These are phyloP conservation scores for Malbranchea zuffiana DNA, from an alignment of 2,329 filamentous ascomycete genomes.

Conservation along the genomic window DNA sequence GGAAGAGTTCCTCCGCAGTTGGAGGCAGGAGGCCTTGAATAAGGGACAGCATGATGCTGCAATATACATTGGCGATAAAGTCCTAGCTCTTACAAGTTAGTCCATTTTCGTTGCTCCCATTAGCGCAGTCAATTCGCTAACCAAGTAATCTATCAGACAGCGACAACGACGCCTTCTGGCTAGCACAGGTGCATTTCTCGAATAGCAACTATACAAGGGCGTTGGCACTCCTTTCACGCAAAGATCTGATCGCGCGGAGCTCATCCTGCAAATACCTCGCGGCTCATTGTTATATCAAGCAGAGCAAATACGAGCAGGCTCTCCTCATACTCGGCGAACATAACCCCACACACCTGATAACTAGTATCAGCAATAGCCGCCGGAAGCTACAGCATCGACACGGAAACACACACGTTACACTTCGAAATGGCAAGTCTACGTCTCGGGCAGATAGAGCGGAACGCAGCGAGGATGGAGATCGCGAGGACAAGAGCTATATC, in stretches of 20 bases:
- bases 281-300: conserved; percentile 88
- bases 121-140: background rate
- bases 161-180: conserved; percentile 90
- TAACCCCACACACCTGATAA: conserved; percentile 81
- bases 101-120: background rate
- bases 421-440: conserved; percentile 37
- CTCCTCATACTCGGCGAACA: conserved; percentile 77
- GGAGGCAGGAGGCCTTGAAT: conserved; percentile 90
- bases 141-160: conserved; percentile 51
- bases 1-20: conserved; percentile 87
- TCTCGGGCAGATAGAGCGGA: conserved; percentile 43
- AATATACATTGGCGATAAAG: conserved; percentile 94
- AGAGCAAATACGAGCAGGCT: conserved; percentile 80
- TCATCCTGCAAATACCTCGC: conserved; percentile 85
- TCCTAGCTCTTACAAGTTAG: conserved; percentile 80
- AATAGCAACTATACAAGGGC: conserved; percentile 92
- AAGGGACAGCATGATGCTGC: conserved; percentile 94
- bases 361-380: conserved; percentile 50
- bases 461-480: conserved; percentile 49
- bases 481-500: conserved; percentile 62
- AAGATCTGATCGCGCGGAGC: conserved; percentile 70
- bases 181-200: conserved; percentile 95
- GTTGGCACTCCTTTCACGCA: conserved; percentile 70
- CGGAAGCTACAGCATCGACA: conserved; percentile 62
- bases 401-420: conserved; percentile 41